These are phyloP conservation scores for Whalleya microplaca DNA, from an alignment of 2,329 filamentous ascomycete species.

Conservation along the genomic window DNA sequence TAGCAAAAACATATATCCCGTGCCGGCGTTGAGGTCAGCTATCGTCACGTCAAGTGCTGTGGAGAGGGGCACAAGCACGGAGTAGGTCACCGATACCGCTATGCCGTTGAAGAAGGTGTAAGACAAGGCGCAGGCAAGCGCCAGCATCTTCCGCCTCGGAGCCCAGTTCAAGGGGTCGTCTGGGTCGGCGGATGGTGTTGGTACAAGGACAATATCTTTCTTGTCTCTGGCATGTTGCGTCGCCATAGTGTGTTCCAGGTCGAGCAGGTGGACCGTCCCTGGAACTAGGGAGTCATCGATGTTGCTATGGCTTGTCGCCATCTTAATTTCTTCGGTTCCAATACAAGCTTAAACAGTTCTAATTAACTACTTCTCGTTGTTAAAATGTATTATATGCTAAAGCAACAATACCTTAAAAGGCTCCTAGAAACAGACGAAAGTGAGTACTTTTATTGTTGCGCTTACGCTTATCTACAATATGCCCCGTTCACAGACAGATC, in stretches of 20 bases:
- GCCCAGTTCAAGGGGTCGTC: constrained; percentile 58
- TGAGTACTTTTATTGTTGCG: no score
- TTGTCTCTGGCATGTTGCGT: constrained; percentile 38
- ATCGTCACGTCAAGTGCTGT: constrained; percentile 29
- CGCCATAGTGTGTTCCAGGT: constrained; percentile 39
- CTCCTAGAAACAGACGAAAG: no score
- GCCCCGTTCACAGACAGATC: no score
- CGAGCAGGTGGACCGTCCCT: constrained; percentile 47
- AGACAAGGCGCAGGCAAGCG: constrained; percentile 34
- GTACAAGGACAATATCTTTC: constrained; percentile 53
- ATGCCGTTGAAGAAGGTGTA: constrained; percentile 47
- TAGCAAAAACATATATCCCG: constrained; percentile 43
- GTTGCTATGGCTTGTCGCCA: constrained; percentile 16
- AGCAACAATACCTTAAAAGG: no score
- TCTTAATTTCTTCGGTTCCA: constrained; percentile 2
- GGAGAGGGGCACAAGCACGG: constrained; percentile 36
- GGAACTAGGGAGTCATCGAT: constrained; percentile 39
- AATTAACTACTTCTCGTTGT: no score
- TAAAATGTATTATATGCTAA: no score
- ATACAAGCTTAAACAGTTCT: background rate
- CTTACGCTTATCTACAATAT: no score
- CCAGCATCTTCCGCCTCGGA: constrained; percentile 34
- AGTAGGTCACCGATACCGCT: constrained; percentile 38
- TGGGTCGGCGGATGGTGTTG: constrained; percentile 52
- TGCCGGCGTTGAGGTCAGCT: constrained; percentile 36